phyloP scores from a whole-genome alignment of 441 rosid genomes.

The Croton laevigatus region DNA sequence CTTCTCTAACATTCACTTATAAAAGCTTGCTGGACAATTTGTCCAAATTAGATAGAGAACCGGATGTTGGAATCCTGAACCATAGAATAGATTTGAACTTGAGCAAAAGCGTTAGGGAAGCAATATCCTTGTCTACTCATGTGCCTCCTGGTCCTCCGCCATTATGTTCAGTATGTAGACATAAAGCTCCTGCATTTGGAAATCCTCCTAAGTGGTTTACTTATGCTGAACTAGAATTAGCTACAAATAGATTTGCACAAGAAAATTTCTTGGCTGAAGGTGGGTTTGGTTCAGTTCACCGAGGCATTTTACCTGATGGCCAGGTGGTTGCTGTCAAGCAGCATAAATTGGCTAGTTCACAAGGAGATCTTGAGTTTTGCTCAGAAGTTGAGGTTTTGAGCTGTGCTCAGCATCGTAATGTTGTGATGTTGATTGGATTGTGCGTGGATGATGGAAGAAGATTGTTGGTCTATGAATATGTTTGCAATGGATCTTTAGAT shows the following conservation, averaged over 20 bases:
- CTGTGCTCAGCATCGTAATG: conserved; percentile 98
- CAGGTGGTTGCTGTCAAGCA: conserved; percentile 97
- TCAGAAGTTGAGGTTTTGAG: conserved; percentile 98
- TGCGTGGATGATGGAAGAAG: conserved; percentile 92
- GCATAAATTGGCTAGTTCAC: conserved; percentile 89
- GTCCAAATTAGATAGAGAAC: conserved; percentile 55
- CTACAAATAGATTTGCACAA: conserved; percentile 84
- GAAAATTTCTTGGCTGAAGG: conserved; percentile 97
- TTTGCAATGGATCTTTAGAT: conserved; percentile 96
- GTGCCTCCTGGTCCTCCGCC: conserved; percentile 90
- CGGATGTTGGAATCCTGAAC: conserved; percentile 49
- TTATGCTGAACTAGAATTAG: conserved; percentile 76
- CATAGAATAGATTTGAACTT: conserved; percentile 50
- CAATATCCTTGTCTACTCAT: conserved; percentile 63
- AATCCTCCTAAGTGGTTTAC: conserved; percentile 92
- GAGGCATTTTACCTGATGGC: conserved; percentile 79
- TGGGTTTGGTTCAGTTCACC: conserved; percentile 96
- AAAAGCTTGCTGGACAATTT: conserved; percentile 60
- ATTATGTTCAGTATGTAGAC: conserved; percentile 86
- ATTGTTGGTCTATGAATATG: conserved; percentile 89
- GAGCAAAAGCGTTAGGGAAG: conserved; percentile 84
- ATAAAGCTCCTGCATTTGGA: conserved; percentile 89
- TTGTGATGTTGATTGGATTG: conserved; percentile 89
- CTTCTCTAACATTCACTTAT: conserved; percentile 34
- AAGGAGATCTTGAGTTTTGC: conserved; percentile 94